Evolutionary conservation across 2,329 filamentous ascomycete genomes (phyloP), one percentile per base, ranked within the genome.

Genomic region (Raffaelea albimanens): DNA sequence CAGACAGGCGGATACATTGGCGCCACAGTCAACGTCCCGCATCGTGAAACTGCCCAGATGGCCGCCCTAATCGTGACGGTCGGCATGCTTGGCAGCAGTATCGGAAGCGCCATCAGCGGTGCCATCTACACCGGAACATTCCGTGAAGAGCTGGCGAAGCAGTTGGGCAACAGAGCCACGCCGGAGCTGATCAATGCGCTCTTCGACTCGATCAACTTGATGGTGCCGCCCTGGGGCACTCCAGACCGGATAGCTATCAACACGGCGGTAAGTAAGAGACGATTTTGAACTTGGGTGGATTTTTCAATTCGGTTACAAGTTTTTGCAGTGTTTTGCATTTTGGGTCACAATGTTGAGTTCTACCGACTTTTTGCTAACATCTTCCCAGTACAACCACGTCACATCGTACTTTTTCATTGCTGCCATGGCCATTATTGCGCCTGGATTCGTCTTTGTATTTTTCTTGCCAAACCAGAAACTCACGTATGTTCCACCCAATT

Each of bases 81-180:
- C 16, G 44, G 43, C 22, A 48, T 44, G 38, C 41, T 52, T 4
- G 51, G 51, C 33, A 31, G 22, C 29, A 45, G 41, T 22, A 18
- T 52, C 18, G 50, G 51, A 44, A 45, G 38, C 21, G 38, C 46
- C 51, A 50, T 52, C 29, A 44, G 40, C 44, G 51, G 51, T 13
- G 51, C 44, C 44, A 52, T 52, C 44, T 52, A 52, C 48, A 52
- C 50, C 29, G 41, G 43, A 43, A 47, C 46, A 4, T 44, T 50
- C 19, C 44, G 41, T 5, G 5, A 13, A n/a, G 7, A 36, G 38
- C 46, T 52, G 22, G 10, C 20, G 19, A 21, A 31, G 21, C 36
- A 43, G n/a, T 46, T 52, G 13, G 51, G 51, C 41, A 41, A 25
- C 44, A 16, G 36, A 5, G 50, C 43, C 19, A 43, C 48, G 2